Percentiles rank a stretch among this genome's conserved stretches.
phyloP scores from a whole-genome alignment of 2,329 filamentous ascomycete genomes.

The Hypoxylon sp. region DNA sequence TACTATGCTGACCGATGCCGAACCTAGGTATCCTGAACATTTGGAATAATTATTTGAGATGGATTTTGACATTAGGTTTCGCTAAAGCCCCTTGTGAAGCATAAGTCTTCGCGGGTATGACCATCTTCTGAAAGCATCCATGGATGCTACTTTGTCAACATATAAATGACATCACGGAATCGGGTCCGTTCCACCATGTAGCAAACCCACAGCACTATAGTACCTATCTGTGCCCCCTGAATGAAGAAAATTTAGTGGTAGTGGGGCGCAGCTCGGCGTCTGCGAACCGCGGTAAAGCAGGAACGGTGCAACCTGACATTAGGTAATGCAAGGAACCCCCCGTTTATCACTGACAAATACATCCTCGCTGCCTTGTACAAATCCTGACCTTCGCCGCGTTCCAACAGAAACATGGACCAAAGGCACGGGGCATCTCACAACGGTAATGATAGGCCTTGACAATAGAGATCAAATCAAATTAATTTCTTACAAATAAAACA shows the following conservation, averaged over 20 bases:
- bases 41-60: conserved; percentile 7
- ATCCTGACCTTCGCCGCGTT: not conserved
- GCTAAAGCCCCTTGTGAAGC: conserved; percentile 7
- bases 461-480: not conserved
- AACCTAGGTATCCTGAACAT: conserved; percentile 13
- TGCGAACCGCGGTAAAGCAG: conserved; percentile 14
- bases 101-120: not conserved
- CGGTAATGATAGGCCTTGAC: not conserved
- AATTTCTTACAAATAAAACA: not conserved
- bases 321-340: not conserved
- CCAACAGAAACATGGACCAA: not conserved
- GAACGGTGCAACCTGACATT: not conserved
- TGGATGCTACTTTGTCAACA: conserved; percentile 12
- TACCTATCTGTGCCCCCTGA: not conserved
- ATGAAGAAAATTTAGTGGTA: not conserved
- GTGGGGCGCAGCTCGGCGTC: conserved; percentile 1
- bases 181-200: not conserved
- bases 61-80: not conserved
- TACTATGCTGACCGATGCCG: conserved; percentile 7
- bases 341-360: conserved; percentile 5
- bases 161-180: conserved; percentile 24
- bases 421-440: not conserved
- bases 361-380: not conserved
- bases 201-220: not conserved
- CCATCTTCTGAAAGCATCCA: not conserved